Conservation (phyloP, 768 basidiomycete species). For the Leccinum arenicola region DNA sequence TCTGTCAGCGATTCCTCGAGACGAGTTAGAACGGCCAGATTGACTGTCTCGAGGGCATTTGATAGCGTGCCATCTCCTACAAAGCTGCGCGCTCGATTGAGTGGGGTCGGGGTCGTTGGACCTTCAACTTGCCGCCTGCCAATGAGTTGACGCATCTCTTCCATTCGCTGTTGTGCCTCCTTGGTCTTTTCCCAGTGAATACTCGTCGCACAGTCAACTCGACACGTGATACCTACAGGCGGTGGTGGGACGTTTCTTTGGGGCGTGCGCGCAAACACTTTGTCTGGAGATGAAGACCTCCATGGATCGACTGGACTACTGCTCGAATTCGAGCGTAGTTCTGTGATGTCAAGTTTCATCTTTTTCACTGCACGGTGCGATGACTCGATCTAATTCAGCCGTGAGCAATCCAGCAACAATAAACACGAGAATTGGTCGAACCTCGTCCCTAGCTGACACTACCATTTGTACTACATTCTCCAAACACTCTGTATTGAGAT, state of each 20-base stretch:
- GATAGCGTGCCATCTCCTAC: conserved; percentile 17
- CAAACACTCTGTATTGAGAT: conserved; percentile 34
- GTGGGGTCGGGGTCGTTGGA: conserved; percentile 44
- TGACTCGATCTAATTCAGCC: conserved; percentile 55
- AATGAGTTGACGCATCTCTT: conserved; percentile 81
- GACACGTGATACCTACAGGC: conserved; percentile 35
- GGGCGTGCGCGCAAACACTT: conserved; percentile 43
- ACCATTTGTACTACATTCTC: conserved; percentile 49
- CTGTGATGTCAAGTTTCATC: conserved; percentile 69
- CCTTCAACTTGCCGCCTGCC: conserved; percentile 52
- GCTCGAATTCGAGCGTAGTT: conserved; percentile 21
- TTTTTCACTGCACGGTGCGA: conserved; percentile 72
- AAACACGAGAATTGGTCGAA: conserved; percentile 28
- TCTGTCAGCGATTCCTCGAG: conserved; percentile 55
- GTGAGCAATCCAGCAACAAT: conserved; percentile 3
- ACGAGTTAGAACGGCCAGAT: conserved; percentile 12
- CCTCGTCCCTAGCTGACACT: conserved; percentile 63
- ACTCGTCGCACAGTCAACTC: conserved; percentile 3
- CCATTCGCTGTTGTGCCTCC: conserved; percentile 74
- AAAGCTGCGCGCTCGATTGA: conserved; percentile 43
- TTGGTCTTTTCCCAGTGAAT: conserved; percentile 52
- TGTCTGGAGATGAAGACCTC: conserved; percentile 58
- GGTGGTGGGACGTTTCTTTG: conserved; percentile 40
- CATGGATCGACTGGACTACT: conserved; percentile 35
- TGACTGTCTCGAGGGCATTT: conserved; percentile 19